These are phyloP conservation scores for Panus rudis DNA, from an alignment of 768 basidiomycete genomes.

Conservation along the genomic window DNA sequence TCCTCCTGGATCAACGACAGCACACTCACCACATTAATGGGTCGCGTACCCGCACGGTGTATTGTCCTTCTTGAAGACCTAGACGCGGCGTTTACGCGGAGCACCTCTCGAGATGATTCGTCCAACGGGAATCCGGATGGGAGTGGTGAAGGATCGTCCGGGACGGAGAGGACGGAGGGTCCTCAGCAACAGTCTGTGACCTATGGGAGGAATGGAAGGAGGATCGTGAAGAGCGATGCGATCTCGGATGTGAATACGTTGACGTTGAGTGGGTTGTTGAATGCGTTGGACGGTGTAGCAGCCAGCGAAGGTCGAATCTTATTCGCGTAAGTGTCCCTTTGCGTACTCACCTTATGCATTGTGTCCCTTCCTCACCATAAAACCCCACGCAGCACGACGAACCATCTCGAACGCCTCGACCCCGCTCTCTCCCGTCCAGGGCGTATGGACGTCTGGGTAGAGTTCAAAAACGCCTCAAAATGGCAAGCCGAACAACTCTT, in stretches of 20 bases:
- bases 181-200: slow-evolving; percentile 23
- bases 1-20: slow-evolving; percentile 86
- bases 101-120: slow-evolving; percentile 56
- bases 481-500: slow-evolving; percentile 84
- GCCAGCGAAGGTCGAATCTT: slow-evolving; percentile 83
- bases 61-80: slow-evolving; percentile 88
- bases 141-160: no score
- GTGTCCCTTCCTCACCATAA: no score
- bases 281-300: slow-evolving; percentile 81
- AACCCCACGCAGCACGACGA: slow-evolving; percentile 56
- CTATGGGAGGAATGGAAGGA: slow-evolving; percentile 33
- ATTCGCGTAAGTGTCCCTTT: slow-evolving; percentile 64
- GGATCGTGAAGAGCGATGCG: slow-evolving; percentile 41
- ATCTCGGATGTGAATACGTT: slow-evolving; percentile 77
- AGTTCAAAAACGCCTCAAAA: slow-evolving; percentile 81
- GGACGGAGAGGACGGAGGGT: no score
- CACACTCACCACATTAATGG: slow-evolving; percentile 80
- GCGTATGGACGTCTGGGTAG: slow-evolving; percentile 88
- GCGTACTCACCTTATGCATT: slow-evolving; percentile 1
- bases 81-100: slow-evolving; percentile 82
- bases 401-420: slow-evolving; percentile 86
- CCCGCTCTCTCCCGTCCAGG: slow-evolving; percentile 89
- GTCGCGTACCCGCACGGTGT: slow-evolving; percentile 76
- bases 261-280: slow-evolving; percentile 73
- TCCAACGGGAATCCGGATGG: slow-evolving; percentile 39